Evolutionary conservation across 345 rosid genomes (phyloP).

Genomic region (Eucalyptus cladocalyx): DNA sequence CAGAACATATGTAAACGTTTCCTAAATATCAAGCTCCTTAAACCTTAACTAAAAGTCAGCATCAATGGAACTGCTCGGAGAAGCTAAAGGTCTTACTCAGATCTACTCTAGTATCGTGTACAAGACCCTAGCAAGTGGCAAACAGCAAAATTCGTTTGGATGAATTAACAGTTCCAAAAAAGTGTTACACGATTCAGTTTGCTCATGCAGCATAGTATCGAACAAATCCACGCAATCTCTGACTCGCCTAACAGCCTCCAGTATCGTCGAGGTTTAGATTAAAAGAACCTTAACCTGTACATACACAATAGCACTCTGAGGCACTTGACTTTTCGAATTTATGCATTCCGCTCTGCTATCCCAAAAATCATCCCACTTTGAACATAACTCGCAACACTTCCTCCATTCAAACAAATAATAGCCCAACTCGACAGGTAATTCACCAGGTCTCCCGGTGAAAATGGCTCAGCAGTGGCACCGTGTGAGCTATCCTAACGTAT

Average conservation of each 20-base stretch:
- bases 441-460: background rate
- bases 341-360: background rate
- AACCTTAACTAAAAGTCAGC: background rate
- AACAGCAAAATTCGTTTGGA: background rate
- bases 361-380: background rate
- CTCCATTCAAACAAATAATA: background rate
- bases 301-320: background rate
- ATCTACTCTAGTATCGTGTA: background rate
- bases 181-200: background rate
- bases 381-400: background rate
- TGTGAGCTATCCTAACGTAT: background rate
- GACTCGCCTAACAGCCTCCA: background rate
- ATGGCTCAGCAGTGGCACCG: background rate
- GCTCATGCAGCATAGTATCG: background rate
- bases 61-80: background rate
- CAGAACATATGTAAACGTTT: background rate
- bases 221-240: background rate
- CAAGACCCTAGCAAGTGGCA: background rate
- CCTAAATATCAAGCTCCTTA: background rate
- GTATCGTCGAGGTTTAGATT: background rate
- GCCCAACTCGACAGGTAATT: background rate
- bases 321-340: background rate
- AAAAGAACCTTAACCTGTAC: background rate
- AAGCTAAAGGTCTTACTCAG: background rate
- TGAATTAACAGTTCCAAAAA: background rate